A percentile compares a stretch with the other conserved stretches of the same genome.
Conservation (phyloP, 2,329 filamentous ascomycete genomes). For the Aspergillus sergii region DNA sequence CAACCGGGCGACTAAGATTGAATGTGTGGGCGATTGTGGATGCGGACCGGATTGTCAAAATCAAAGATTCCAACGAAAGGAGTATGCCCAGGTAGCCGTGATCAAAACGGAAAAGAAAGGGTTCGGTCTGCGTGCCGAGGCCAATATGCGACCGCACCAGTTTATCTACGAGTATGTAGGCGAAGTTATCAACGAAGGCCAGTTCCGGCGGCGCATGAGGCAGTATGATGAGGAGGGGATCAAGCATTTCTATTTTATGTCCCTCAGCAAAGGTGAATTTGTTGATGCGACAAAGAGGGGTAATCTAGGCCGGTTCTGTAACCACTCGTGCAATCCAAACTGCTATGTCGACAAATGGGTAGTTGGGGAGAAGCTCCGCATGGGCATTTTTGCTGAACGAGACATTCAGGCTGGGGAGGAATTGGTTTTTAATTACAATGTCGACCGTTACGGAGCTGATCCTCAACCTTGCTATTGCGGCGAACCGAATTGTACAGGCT, state of each 20-base stretch:
- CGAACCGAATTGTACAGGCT: slow-evolving; percentile 91
- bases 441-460: slow-evolving; percentile 95
- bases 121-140: slow-evolving; percentile 83
- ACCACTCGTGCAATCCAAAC: slow-evolving; percentile 98
- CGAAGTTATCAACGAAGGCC: slow-evolving; percentile 92
- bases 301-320: slow-evolving; percentile 95
- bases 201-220: slow-evolving; percentile 85
- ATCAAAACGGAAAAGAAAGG: slow-evolving; percentile 99
- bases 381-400: slow-evolving; percentile 96
- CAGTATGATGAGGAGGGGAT: slow-evolving; percentile 96
- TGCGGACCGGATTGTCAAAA: slow-evolving; percentile 90
- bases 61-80: slow-evolving; percentile 86
- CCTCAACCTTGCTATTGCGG: slow-evolving; percentile 96
- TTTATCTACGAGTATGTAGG: slow-evolving; percentile 99
- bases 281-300: slow-evolving; percentile 97
- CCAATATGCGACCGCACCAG: slow-evolving; percentile 75
- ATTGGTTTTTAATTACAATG: slow-evolving; percentile 98
- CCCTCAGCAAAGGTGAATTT: slow-evolving; percentile 91
- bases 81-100: slow-evolving; percentile 89
- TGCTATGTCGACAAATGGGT: slow-evolving; percentile 99
- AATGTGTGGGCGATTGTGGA: slow-evolving; percentile 84
- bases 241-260: slow-evolving; percentile 99
- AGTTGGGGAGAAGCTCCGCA: slow-evolving; percentile 92
- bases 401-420: slow-evolving; percentile 87
- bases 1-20: slow-evolving; percentile 97